Conservation (phyloP, 257 asterid genomes). For the Nicotiana paniculata region DNA sequence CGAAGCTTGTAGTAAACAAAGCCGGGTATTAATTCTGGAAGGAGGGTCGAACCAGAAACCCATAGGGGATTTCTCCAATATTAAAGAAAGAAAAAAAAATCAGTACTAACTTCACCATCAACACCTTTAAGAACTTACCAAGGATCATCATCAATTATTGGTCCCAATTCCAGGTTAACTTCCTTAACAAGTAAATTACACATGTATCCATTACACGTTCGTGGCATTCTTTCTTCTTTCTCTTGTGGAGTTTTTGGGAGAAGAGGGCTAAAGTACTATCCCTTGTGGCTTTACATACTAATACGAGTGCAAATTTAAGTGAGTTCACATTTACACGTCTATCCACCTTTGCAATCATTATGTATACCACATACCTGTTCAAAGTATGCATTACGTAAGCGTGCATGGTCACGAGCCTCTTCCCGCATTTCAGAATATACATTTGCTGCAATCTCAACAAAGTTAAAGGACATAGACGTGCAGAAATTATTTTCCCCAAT, state of each 20-base stretch:
- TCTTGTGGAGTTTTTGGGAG: background rate
- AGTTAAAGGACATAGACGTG: slow-evolving; percentile 34
- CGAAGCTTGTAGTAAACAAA: background rate
- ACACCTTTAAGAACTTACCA: background rate
- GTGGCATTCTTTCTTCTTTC: background rate
- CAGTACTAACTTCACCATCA: background rate
- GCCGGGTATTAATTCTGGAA: background rate
- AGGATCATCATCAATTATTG: background rate
- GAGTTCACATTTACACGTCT: background rate
- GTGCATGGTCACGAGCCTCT: slow-evolving; percentile 99
- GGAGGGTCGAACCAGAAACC: background rate
- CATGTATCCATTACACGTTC: background rate
- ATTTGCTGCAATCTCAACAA: slow-evolving; percentile 70
- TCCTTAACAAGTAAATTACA: background rate
- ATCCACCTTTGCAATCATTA: background rate
- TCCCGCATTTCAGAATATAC: slow-evolving; percentile 94
- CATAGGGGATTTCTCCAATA: background rate
- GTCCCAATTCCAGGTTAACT: background rate
- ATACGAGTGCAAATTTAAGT: background rate
- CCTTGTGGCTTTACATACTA: background rate
- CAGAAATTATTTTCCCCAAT: slow-evolving; percentile 16
- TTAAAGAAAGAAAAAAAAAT: background rate
- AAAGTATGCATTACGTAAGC: slow-evolving; percentile 82
- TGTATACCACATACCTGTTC: slow-evolving; percentile 69
- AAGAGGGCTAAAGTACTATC: background rate